Conservation (phyloP, 768 basidiomycete genomes). For the Panellus pusillus region DNA sequence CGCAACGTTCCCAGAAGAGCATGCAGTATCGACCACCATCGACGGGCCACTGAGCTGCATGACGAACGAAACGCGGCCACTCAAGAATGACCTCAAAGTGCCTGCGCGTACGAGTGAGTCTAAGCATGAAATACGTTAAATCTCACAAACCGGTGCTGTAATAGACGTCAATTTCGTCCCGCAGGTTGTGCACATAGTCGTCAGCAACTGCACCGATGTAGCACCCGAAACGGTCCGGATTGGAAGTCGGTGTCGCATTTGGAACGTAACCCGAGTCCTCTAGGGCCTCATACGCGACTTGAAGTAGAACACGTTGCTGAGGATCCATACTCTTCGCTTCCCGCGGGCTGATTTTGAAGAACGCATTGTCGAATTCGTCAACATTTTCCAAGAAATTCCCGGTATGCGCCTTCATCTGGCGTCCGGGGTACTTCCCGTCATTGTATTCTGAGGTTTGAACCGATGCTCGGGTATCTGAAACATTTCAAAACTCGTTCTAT, state of each 20-base stretch:
- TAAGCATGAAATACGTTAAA: conserved; percentile 1
- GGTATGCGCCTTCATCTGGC: conserved; percentile 48
- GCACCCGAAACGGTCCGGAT: conserved; percentile 58
- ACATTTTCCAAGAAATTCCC: conserved; percentile 65
- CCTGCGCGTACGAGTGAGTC: conserved; percentile 36
- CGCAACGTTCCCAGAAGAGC: conserved; percentile 69
- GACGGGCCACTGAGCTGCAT: conserved; percentile 72
- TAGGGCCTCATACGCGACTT: conserved; percentile 65
- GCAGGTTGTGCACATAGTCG: conserved; percentile 68
- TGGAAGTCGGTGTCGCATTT: conserved; percentile 47
- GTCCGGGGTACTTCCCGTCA: conserved; percentile 31
- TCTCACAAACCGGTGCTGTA: conserved; percentile 59
- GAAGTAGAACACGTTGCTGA: conserved; percentile 69
- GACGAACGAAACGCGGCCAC: conserved; percentile 69
- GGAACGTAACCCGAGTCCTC: conserved; percentile 74
- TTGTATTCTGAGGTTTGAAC: conserved; percentile 47
- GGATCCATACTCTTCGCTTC: conserved; percentile 79
- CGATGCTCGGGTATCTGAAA: conserved; percentile 62
- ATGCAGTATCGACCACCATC: conserved; percentile 71
- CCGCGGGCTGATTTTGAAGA: conserved; percentile 73
- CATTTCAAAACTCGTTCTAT: no score
- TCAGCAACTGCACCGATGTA: conserved; percentile 70
- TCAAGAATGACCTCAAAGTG: conserved; percentile 66
- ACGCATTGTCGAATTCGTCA: conserved; percentile 65
- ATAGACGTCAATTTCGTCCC: conserved; percentile 63